phyloP scores from a whole-genome alignment of 2,329 filamentous ascomycete genomes.

The Nigrospora sphaerica region DNA sequence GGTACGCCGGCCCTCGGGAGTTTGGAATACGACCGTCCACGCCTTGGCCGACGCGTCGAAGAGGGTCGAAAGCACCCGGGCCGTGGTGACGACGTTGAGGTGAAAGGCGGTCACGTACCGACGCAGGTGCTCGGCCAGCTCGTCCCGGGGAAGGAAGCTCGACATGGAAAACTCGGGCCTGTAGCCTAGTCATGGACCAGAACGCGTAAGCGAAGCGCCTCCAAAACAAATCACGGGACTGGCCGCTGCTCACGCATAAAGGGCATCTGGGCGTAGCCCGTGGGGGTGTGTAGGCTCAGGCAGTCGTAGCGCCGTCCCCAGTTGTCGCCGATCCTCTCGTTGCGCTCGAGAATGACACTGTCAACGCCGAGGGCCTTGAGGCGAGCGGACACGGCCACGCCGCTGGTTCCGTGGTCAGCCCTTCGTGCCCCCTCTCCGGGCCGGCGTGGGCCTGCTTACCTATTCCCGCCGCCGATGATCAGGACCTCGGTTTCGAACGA shows the following conservation, averaged over 20 bases:
- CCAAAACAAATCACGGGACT: conserved; percentile 25
- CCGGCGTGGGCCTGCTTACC: conserved; percentile 12
- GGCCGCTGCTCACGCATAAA: conserved; percentile 19
- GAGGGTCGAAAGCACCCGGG: conserved; percentile 14
- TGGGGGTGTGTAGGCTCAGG: conserved; percentile 30
- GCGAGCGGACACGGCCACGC: conserved; percentile 23
- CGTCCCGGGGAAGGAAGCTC: conserved; percentile 12
- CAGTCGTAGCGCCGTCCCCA: conserved; percentile 31
- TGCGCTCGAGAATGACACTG: conserved; percentile 26
- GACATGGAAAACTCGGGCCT: conserved; percentile 6
- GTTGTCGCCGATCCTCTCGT: conserved; percentile 27
- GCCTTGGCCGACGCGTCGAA: conserved; percentile 12
- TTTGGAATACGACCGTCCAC: conserved; percentile 18
- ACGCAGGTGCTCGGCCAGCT: conserved; percentile 15
- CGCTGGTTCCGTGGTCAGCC: conserved; percentile 9
- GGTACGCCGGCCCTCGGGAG: neutral
- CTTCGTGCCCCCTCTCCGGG: neutral
- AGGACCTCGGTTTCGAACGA: conserved; percentile 23
- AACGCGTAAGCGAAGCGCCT: too few relatives aligned
- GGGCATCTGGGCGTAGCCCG: conserved; percentile 25
- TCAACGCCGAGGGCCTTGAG: conserved; percentile 29
- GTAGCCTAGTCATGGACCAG: conserved; percentile 16
- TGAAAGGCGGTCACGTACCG: conserved; percentile 21
- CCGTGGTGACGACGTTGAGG: conserved; percentile 22
- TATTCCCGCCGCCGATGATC: conserved; percentile 25